A percentile compares a stretch with the other conserved stretches of the same genome.
Evolutionary conservation across 2,329 filamentous ascomycete species (phyloP).

Genomic region (Tolypocladium nubicola): DNA sequence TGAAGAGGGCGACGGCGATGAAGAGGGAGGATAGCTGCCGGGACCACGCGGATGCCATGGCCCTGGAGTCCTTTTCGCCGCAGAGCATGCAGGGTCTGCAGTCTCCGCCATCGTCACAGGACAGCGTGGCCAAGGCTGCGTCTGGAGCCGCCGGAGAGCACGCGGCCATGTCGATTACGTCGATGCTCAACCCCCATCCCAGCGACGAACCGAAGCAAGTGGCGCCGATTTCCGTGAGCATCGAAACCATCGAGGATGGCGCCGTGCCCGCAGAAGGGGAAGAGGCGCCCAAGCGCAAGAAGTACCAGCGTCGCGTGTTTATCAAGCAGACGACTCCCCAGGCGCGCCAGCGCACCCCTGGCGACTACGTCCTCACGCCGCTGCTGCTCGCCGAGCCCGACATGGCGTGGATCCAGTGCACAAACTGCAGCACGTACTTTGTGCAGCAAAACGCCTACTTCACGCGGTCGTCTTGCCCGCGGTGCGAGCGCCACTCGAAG

Average conservation of each 20-base stretch:
- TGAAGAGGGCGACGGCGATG: slow-evolving; percentile 5
- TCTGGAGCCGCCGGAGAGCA: slow-evolving; percentile 3
- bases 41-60: slow-evolving; percentile 1
- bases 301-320: slow-evolving; percentile 21
- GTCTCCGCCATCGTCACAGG: slow-evolving; percentile 13
- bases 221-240: slow-evolving; percentile 13
- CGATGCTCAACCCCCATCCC: slow-evolving; percentile 18
- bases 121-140: neutral
- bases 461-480: slow-evolving; percentile 75
- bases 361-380: slow-evolving; percentile 75
- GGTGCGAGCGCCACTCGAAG: slow-evolving; percentile 92
- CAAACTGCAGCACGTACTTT: slow-evolving; percentile 70
- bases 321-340: slow-evolving; percentile 23
- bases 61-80: slow-evolving; percentile 17
- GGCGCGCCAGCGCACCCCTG: slow-evolving; percentile 42
- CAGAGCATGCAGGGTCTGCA: slow-evolving; percentile 15
- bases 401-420: slow-evolving; percentile 84
- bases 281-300: slow-evolving; percentile 17
- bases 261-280: slow-evolving; percentile 3
- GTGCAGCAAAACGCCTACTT: slow-evolving; percentile 83
- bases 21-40: slow-evolving; percentile 6
- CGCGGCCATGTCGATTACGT: slow-evolving; percentile 20
- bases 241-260: slow-evolving; percentile 12
- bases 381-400: slow-evolving; percentile 62
- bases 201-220: slow-evolving; percentile 6